Percentiles rank a stretch among this genome's conserved stretches.
Conservation (phyloP, 768 basidiomycete species). For the Basidioascus undulatus region DNA sequence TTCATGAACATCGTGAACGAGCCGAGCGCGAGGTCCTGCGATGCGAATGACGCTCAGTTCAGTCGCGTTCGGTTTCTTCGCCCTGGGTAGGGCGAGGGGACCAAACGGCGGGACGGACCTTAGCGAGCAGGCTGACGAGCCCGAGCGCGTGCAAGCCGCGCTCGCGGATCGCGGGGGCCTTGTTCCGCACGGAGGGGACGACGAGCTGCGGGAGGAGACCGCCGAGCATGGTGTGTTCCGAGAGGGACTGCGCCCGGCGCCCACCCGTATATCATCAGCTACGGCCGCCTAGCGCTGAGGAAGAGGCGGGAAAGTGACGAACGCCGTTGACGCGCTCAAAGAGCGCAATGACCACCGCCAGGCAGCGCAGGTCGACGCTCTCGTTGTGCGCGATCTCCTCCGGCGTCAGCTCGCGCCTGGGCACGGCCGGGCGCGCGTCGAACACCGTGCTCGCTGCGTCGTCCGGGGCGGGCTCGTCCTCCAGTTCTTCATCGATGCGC, state of each 20-base stretch:
- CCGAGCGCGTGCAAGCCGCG: conserved; percentile 59
- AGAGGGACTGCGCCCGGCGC: conserved; percentile 17
- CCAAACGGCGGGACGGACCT: conserved; percentile 20
- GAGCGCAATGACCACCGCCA: conserved; percentile 55
- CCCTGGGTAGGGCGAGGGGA: background rate
- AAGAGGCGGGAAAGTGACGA: conserved; percentile 14
- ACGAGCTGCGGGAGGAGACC: conserved; percentile 57
- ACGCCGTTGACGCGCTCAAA: conserved; percentile 69
- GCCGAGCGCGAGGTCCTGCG: conserved; percentile 25
- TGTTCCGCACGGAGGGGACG: conserved; percentile 68
- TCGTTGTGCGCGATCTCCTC: conserved; percentile 34
- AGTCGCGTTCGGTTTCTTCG: conserved; percentile 7
- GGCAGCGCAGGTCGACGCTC: conserved; percentile 44
- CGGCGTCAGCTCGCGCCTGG: conserved; percentile 10
- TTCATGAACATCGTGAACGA: conserved; percentile 60
- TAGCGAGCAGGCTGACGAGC: conserved; percentile 63
- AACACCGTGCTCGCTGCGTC: conserved; percentile 17
- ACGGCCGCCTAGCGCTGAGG: background rate
- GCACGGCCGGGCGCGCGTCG: background rate
- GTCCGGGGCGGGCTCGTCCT: conserved; percentile 11
- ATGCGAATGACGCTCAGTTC: background rate
- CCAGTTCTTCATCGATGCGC: conserved; percentile 1
- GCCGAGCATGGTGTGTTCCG: conserved; percentile 44
- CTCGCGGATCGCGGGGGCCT: conserved; percentile 56
- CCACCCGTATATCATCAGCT: background rate